Evolutionary conservation across 106 monocot genomes (phyloP).

Genomic region (Dendrobium chrysotoxum): DNA sequence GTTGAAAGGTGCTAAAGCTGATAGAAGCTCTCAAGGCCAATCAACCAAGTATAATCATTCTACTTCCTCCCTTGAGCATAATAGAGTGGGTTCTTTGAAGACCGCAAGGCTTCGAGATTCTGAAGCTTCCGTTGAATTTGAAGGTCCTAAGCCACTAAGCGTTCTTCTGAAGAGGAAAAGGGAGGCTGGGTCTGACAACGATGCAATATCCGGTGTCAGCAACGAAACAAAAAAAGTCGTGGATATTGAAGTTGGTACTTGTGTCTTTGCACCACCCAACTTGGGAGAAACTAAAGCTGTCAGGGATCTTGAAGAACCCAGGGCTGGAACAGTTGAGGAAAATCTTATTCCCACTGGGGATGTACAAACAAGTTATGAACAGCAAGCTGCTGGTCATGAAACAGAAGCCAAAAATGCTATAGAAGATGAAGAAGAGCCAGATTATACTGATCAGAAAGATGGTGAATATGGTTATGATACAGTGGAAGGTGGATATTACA

Average conservation of each 20-base stretch:
- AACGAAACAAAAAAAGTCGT: not conserved
- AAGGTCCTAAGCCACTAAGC: constrained; percentile 61
- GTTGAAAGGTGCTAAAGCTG: constrained; percentile 47
- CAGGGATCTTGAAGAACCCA: not conserved
- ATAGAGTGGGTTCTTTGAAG: not conserved
- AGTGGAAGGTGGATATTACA: constrained; percentile 22
- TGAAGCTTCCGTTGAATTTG: constrained; percentile 38
- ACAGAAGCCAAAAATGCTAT: not conserved
- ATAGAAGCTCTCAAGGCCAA: constrained; percentile 19
- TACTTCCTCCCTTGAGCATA: constrained; percentile 1
- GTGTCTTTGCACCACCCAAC: no score
- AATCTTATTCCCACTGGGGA: constrained; percentile 14
- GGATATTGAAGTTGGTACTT: not conserved
- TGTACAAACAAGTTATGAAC: constrained; percentile 14
- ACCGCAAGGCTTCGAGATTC: constrained; percentile 8
- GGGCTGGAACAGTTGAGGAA: constrained; percentile 21
- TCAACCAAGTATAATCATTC: not conserved
- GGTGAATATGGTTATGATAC: constrained; percentile 33
- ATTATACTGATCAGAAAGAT: constrained; percentile 31
- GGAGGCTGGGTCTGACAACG: constrained; percentile 13
- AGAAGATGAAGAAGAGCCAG: constrained; percentile 18
- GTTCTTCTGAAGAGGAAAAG: constrained; percentile 64
- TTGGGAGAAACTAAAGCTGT: not conserved
- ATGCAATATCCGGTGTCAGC: constrained; percentile 4
- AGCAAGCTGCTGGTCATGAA: constrained; percentile 18